These are phyloP conservation scores for Mytilinidion resinicola DNA, from an alignment of 495 filamentous ascomycete genomes.

Conservation along the genomic window DNA sequence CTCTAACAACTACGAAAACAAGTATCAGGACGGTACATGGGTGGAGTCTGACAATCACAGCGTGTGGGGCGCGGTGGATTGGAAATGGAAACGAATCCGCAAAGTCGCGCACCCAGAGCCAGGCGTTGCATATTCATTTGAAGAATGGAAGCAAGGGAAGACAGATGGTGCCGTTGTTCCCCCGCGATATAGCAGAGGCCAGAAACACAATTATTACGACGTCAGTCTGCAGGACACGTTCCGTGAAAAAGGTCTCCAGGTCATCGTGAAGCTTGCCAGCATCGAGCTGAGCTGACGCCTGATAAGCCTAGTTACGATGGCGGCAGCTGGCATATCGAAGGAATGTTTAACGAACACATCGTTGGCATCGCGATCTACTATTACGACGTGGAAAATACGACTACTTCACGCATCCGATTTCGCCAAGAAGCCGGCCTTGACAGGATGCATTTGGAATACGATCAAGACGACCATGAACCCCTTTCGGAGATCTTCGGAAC, in stretches of 20 bases:
- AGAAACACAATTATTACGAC: no score
- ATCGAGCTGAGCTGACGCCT: conserved; percentile 56
- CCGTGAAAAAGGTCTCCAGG: conserved; percentile 43
- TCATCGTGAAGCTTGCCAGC: conserved; percentile 58
- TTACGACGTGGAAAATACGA: conserved; percentile 57
- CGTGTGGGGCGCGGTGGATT: no score
- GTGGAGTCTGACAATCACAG: no score
- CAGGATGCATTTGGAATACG: not conserved
- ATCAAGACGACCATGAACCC: conserved; percentile 3
- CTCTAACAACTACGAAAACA: not conserved
- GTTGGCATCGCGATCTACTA: conserved; percentile 31
- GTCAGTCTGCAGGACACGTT: conserved; percentile 28
- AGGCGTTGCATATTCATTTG: no score
- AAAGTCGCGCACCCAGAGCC: no score
- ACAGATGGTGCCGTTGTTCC: no score
- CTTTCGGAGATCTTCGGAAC: conserved; percentile 23
- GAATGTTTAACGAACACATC: conserved; percentile 35
- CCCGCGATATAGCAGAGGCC: no score
- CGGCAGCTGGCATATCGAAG: conserved; percentile 42
- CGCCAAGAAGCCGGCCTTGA: conserved; percentile 33
- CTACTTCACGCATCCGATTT: conserved; percentile 47
- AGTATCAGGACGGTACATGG: not conserved
- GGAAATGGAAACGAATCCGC: not conserved
- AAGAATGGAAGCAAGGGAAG: no score
- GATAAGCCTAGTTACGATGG: conserved; percentile 47